Evolutionary conservation across 805 yeast species (phyloP).

Genomic region (Candida argentea): DNA sequence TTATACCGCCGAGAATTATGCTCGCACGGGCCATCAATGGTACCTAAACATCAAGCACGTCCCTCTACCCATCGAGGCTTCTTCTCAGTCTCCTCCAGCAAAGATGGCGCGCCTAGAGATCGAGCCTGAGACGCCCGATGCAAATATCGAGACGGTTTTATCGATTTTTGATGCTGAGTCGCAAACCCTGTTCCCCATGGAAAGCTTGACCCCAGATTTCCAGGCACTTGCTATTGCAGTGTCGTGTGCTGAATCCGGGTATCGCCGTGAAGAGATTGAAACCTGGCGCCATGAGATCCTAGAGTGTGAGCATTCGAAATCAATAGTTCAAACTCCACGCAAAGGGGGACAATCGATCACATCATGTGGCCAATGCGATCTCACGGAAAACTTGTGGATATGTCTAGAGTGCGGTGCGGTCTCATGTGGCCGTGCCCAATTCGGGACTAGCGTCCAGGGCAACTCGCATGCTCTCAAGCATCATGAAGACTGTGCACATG

Average conservation of each 20-base stretch:
- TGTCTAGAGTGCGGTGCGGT: slow-evolving; percentile 85
- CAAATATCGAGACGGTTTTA: slow-evolving; percentile 40
- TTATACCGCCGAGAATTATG: slow-evolving; percentile 50
- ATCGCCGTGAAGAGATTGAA: slow-evolving; percentile 57
- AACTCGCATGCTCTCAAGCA: slow-evolving; percentile 84
- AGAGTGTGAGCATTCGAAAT: slow-evolving; percentile 68
- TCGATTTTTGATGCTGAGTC: slow-evolving; percentile 29
- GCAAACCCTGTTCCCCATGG: slow-evolving; percentile 16
- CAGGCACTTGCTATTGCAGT: slow-evolving; percentile 32
- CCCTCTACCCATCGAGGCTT: slow-evolving; percentile 29
- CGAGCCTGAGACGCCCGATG: slow-evolving; percentile 63
- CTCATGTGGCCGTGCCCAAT: slow-evolving; percentile 93
- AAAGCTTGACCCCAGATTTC: slow-evolving; percentile 12
- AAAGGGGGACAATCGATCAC: too few species aligned
- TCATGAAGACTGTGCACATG: slow-evolving; percentile 49
- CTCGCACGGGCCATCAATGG: slow-evolving; percentile 40
- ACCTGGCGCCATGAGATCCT: slow-evolving; percentile 87
- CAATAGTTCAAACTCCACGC: slow-evolving; percentile 37
- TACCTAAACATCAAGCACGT: slow-evolving; percentile 52
- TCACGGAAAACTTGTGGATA: slow-evolving; percentile 79
- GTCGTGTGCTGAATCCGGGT: slow-evolving; percentile 47
- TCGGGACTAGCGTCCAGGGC: slow-evolving; percentile 84
- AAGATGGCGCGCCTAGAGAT: slow-evolving; percentile 62
- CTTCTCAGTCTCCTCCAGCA: slow-evolving; percentile 17
- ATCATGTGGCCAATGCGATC: slow-evolving; percentile 49